Conservation (phyloP, 306 rosid species). For the Vigna hirtella region DNA sequence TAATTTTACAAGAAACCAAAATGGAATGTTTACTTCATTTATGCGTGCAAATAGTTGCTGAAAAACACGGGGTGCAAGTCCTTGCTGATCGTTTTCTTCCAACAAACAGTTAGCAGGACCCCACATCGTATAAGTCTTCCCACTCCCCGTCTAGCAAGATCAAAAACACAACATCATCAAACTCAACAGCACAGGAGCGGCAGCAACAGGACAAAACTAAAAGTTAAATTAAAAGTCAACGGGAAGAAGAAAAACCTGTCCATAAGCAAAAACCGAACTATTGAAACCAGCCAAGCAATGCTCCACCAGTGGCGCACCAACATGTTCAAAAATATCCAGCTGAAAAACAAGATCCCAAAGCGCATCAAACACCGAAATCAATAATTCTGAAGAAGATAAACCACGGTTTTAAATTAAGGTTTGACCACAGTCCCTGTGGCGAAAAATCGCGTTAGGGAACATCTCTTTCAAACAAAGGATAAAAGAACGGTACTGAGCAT, state of each 20-base stretch:
- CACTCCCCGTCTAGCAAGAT: constrained; percentile 86
- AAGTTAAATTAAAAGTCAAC: constrained; percentile 4
- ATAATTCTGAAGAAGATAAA: constrained; percentile 13
- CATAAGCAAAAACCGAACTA: constrained; percentile 97
- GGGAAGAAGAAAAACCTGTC: constrained; percentile 65
- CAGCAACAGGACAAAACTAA: constrained; percentile 30
- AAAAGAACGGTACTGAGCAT: neutral
- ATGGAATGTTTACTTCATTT: constrained; percentile 67
- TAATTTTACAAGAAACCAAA: constrained; percentile 10
- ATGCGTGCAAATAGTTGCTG: constrained; percentile 88
- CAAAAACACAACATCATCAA: constrained; percentile 29
- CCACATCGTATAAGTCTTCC: constrained; percentile 99
- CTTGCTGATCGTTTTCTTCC: constrained; percentile 79
- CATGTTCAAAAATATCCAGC: constrained; percentile 92
- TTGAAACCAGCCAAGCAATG: constrained; percentile 98
- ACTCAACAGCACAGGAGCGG: neutral
- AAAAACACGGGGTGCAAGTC: constrained; percentile 89
- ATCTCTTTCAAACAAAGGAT: neutral
- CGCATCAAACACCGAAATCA: constrained; percentile 11
- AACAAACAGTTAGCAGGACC: constrained; percentile 93
- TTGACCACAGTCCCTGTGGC: too few species aligned
- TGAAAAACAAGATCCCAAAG: constrained; percentile 50
- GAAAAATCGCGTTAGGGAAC: too few species aligned
- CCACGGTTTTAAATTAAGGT: too few species aligned
- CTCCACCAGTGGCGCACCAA: constrained; percentile 90